phyloP scores from a whole-genome alignment of 306 rosid genomes.

The Quercus berberidifolia region DNA sequence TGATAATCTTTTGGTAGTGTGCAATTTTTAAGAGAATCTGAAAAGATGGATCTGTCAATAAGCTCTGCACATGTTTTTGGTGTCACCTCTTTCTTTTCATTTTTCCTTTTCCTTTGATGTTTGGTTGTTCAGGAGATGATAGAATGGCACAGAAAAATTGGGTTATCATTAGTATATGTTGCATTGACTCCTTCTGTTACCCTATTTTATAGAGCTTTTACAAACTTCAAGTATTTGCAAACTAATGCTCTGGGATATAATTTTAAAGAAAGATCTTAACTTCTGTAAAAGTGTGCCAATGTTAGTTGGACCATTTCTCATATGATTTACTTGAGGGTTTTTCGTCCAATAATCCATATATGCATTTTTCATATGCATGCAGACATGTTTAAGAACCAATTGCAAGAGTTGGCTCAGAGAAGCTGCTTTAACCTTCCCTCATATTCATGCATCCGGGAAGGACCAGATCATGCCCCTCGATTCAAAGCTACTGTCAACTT shows the following conservation, averaged over 20 bases:
- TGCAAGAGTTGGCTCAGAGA: conserved; percentile 91
- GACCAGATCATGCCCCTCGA: conserved; percentile 89
- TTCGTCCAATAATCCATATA: background rate
- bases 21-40: background rate
- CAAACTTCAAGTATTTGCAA: background rate
- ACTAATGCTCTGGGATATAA: background rate
- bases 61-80: background rate
- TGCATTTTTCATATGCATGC: conserved; percentile 24
- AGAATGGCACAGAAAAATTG: background rate
- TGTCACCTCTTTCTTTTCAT: background rate
- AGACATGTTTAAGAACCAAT: conserved; percentile 70
- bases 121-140: background rate
- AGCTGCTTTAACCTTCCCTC: conserved; percentile 88
- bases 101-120: background rate
- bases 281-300: background rate
- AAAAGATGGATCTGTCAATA: background rate
- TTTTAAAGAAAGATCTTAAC: background rate
- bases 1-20: background rate
- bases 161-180: background rate
- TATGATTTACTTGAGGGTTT: background rate
- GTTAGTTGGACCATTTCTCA: background rate
- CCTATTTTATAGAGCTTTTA: background rate
- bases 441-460: conserved; percentile 85
- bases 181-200: background rate
- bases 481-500: conserved; percentile 85